Percentiles rank a stretch among this genome's conserved stretches.
Evolutionary conservation across 1,139 yeast species (phyloP).

Genomic region (Diutina pseudorugosa): DNA sequence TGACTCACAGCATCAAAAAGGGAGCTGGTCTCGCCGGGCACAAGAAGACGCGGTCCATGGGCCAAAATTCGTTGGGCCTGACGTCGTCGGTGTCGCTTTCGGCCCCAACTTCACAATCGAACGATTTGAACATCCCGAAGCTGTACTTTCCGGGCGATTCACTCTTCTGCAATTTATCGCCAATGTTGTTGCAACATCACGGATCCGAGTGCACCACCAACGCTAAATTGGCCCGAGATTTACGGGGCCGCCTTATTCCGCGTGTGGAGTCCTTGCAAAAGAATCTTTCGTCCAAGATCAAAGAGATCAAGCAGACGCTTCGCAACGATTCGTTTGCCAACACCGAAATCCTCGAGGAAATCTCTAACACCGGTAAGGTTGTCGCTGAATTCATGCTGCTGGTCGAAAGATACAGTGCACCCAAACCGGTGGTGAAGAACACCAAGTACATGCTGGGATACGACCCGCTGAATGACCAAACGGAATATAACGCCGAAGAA

Average conservation of each 20-base stretch:
- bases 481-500: constrained; percentile 8
- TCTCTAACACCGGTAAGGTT: constrained; percentile 27
- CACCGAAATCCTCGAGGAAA: constrained; percentile 23
- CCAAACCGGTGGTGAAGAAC: constrained; percentile 12
- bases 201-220: constrained; percentile 17
- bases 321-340: constrained; percentile 34
- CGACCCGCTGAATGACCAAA: neutral
- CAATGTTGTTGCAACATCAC: constrained; percentile 27
- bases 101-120: neutral
- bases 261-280: constrained; percentile 25
- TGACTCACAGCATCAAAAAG: neutral
- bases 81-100: neutral
- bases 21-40: neutral
- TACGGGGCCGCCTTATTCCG: constrained; percentile 23
- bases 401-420: constrained; percentile 21
- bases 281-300: constrained; percentile 27
- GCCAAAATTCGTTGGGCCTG: neutral
- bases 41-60: neutral
- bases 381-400: constrained; percentile 21
- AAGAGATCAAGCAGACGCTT: constrained; percentile 29
- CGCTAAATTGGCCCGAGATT: constrained; percentile 21
- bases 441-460: neutral
- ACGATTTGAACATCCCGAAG: constrained; percentile 1
- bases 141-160: neutral
- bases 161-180: constrained; percentile 22